Evolutionary conservation across 352 stramenopile species (phyloP).

Genomic region (Globisporangium spinosum): DNA sequence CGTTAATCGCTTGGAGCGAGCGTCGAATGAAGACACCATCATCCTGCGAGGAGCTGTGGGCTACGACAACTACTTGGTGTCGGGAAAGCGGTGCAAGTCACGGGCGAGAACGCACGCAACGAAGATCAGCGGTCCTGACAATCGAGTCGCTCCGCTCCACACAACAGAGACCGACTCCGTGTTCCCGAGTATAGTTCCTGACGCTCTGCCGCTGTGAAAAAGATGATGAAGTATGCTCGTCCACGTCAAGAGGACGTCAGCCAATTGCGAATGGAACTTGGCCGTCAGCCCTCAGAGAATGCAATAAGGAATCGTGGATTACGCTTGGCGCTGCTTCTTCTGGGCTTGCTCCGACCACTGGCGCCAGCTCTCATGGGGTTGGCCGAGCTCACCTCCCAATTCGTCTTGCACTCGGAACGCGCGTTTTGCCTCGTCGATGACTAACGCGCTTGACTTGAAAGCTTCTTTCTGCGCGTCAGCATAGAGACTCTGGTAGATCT

Average conservation of each 20-base stretch:
- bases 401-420: conserved; percentile 39
- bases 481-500: conserved; percentile 46
- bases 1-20: no score
- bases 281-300: no score
- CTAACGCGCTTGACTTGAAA: conserved; percentile 15
- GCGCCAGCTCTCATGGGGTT: conserved; percentile 8
- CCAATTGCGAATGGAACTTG: no score
- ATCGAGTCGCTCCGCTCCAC: no score
- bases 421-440: conserved; percentile 42
- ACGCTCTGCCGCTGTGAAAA: background rate
- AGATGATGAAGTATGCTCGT: no score
- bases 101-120: no score
- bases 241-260: background rate
- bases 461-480: conserved; percentile 17
- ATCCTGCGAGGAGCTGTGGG: no score
- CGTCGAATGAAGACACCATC: no score
- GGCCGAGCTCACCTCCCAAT: background rate
- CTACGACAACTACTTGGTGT: no score
- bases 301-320: background rate
- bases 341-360: conserved; percentile 12
- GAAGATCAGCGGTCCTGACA: no score
- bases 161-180: no score
- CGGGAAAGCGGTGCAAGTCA: no score
- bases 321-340: conserved; percentile 1
- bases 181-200: conserved; percentile 4